Evolutionary conservation across 2,329 filamentous ascomycete genomes (phyloP).

Genomic region (Trichoderma sp.): DNA sequence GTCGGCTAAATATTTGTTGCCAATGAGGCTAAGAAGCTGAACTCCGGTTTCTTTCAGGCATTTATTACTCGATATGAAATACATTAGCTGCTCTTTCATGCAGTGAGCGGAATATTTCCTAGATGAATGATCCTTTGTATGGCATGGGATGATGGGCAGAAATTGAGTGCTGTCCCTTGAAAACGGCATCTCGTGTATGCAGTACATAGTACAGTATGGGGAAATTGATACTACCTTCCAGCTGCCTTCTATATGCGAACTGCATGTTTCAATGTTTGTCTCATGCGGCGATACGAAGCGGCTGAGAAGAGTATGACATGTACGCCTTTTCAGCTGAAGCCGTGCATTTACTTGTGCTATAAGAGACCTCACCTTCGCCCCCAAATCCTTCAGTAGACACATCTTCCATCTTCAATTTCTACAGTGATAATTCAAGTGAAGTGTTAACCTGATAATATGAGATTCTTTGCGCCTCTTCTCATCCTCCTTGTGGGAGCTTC

Average conservation of each 20-base stretch:
- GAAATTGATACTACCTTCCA: not conserved
- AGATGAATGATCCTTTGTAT: not conserved
- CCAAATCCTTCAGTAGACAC: not conserved
- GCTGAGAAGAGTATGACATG: not conserved
- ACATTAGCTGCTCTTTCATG: not conserved
- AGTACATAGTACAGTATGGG: not conserved
- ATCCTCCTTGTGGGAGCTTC: not conserved
- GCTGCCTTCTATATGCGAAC: not conserved
- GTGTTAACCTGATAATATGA: not conserved
- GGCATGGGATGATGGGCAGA: not conserved
- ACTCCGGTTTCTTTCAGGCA: not conserved
- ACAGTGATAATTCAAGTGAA: not conserved
- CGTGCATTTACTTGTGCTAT: not conserved
- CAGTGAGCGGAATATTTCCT: not conserved
- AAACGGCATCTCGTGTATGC: not conserved
- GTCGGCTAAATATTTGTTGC: not conserved
- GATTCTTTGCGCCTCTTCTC: not conserved
- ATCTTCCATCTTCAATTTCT: not conserved
- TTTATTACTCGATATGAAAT: not conserved
- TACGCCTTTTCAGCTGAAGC: not conserved
- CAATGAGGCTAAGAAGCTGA: not conserved
- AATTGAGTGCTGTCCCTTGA: not conserved
- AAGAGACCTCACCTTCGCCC: not conserved
- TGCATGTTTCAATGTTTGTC: not conserved
- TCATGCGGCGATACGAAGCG: conserved; percentile 3